These are phyloP conservation scores for Boletus sp. DNA, from an alignment of 768 basidiomycete species.

Conservation along the genomic window DNA sequence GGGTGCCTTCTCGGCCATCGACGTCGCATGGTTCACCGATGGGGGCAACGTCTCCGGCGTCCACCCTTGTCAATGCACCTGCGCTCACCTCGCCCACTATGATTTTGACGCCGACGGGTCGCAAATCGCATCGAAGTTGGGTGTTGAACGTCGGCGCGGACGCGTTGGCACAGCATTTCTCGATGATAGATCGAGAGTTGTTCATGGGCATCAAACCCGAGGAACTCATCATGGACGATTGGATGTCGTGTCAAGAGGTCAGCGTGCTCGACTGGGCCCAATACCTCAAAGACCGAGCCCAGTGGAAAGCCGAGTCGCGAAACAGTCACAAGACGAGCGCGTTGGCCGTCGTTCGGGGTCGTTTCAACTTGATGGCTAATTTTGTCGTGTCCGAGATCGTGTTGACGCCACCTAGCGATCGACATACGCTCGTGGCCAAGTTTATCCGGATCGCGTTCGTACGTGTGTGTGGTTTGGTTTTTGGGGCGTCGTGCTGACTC, in stretches of 20 bases:
- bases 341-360: constrained; percentile 68
- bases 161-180: constrained; percentile 70
- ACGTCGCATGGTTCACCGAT: constrained; percentile 32
- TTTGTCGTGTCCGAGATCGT: constrained; percentile 83
- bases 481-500: not conserved
- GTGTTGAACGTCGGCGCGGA: constrained; percentile 62
- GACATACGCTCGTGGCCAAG: constrained; percentile 66
- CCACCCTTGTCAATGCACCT: not conserved
- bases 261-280: constrained; percentile 82
- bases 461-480: constrained; percentile 23
- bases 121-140: constrained; percentile 67
- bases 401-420: constrained; percentile 63
- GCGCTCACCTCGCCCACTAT: constrained; percentile 32
- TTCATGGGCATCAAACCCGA: constrained; percentile 85
- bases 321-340: constrained; percentile 65
- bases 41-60: constrained; percentile 16
- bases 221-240: constrained; percentile 76
- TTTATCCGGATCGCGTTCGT: constrained; percentile 88
- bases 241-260: constrained; percentile 59
- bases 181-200: constrained; percentile 86
- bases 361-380: constrained; percentile 82
- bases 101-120: constrained; percentile 36
- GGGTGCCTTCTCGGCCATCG: constrained; percentile 43
- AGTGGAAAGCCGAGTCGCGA: constrained; percentile 62
- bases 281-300: constrained; percentile 73